Evolutionary conservation across 129 eudicot genomes (phyloP), one percentile per base, ranked within the genome.

Genomic region (Dittrichia graveolens): DNA sequence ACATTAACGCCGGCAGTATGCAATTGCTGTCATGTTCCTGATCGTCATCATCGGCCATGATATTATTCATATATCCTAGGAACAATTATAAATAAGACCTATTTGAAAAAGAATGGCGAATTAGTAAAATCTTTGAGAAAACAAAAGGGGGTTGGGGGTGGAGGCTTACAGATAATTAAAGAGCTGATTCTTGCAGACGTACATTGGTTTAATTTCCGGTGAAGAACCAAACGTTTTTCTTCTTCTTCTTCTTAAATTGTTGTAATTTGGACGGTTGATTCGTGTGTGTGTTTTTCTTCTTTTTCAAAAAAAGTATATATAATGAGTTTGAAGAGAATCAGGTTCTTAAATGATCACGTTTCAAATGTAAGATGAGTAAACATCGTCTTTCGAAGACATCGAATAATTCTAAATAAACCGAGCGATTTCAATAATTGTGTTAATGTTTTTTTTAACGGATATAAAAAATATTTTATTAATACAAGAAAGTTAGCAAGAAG

Each of bases 71-170:
- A 42, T 61, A 65, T 42, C 49, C 65, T 19, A 67, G 47, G 74
- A 57, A 15, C 38, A 16, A 15, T 14, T 69, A 44, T 35, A 61
- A 55, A 24, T 38, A 56, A 10, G 71, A 67, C 73, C 80, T 74
- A 13, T 78, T 38, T 67, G 49, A 68, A 73, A 19, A 44, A 19
- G 39, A 72, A 61, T 5, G 50, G 24, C 2, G n/a, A 55, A 37
- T 53, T 6, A 65, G 13, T 58, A 70, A 75, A 79, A 74, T 63
- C 79, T 78, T 48, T 75, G 13, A 69, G 64, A 40, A 53, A 50
- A 48, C 42, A 19, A 38, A 41, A 37, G 35, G 61, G 59, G 75
- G 48, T 24, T 2, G 2, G 31, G 31, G 31, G 31, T 24, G 11
- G 14, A 61, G n/a, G 38, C 65, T 58, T 65, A 70, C 62, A 7